phyloP scores from a whole-genome alignment of 2,329 filamentous ascomycete species.

The Cercospora sp. region DNA sequence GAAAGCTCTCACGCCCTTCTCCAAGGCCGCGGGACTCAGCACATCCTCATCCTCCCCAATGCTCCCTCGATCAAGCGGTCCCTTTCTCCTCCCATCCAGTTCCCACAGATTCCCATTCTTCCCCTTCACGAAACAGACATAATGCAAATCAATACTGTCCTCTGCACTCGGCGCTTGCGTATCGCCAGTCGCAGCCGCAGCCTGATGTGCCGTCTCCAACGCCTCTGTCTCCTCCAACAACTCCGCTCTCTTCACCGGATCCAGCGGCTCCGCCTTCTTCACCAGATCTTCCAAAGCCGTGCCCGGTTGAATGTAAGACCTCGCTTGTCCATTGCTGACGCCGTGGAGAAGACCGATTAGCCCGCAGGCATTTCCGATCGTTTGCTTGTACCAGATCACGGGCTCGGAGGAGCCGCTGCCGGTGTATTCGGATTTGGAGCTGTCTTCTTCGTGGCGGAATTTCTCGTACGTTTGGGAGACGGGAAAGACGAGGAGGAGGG shows the following conservation, averaged over 20 bases:
- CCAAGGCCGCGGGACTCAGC: slow-evolving; percentile 69
- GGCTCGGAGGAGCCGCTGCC: slow-evolving; percentile 69
- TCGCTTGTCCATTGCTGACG: slow-evolving; percentile 72
- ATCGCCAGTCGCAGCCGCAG: slow-evolving; percentile 74
- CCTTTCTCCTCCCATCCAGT: slow-evolving; percentile 72
- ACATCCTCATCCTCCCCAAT: slow-evolving; percentile 50
- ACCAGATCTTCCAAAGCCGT: slow-evolving; percentile 67
- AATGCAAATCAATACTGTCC: slow-evolving; percentile 89
- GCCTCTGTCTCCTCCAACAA: slow-evolving; percentile 74
- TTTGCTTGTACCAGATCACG: slow-evolving; percentile 92
- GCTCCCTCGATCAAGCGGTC: slow-evolving; percentile 64
- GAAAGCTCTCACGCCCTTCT: slow-evolving; percentile 65
- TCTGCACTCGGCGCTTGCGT: slow-evolving; percentile 74
- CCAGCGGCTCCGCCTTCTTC: slow-evolving; percentile 67
- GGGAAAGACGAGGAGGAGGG: slow-evolving; percentile 89
- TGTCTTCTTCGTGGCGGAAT: slow-evolving; percentile 73
- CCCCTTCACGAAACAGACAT: slow-evolving; percentile 88
- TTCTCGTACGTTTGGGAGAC: slow-evolving; percentile 76
- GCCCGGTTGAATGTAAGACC: slow-evolving; percentile 57
- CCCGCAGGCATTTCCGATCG: slow-evolving; percentile 89
- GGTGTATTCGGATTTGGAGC: slow-evolving; percentile 60
- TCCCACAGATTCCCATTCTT: slow-evolving; percentile 70
- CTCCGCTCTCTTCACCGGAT: slow-evolving; percentile 64
- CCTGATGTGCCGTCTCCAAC: slow-evolving; percentile 75
- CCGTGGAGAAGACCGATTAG: slow-evolving; percentile 86